A percentile compares a stretch with the other conserved stretches of the same genome.
phyloP scores from a whole-genome alignment of 2,329 filamentous ascomycete species.

The Neophaeococcomyces mojaviensis region DNA sequence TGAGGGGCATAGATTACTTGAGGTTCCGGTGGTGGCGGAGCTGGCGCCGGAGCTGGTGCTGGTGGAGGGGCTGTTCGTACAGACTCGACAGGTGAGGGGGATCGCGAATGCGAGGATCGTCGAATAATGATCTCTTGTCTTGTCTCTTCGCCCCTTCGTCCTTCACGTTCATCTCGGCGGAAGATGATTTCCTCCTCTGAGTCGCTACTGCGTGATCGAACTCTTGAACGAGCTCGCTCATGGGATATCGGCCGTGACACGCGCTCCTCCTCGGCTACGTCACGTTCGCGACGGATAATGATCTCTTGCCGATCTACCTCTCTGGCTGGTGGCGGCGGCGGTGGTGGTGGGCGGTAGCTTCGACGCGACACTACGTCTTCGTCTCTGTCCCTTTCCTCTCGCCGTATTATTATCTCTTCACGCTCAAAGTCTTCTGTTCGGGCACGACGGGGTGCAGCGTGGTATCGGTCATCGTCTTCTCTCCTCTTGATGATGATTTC shows the following conservation, averaged over 20 bases:
- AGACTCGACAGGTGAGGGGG: slow-evolving; percentile 13
- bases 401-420: slow-evolving; percentile 32
- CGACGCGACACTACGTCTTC: slow-evolving; percentile 12
- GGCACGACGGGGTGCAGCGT: slow-evolving; percentile 4
- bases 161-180: slow-evolving; percentile 33
- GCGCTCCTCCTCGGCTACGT: slow-evolving; percentile 19
- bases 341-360: slow-evolving; percentile 2
- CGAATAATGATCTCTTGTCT: slow-evolving; percentile 33
- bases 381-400: slow-evolving; percentile 23
- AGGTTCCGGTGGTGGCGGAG: slow-evolving; percentile 49
- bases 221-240: slow-evolving; percentile 22
- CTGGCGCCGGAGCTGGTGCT: slow-evolving; percentile 37
- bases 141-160: slow-evolving; percentile 15
- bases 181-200: slow-evolving; percentile 34
- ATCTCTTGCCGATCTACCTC: slow-evolving; percentile 39
- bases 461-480: slow-evolving; percentile 22
- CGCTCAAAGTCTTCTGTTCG: slow-evolving; percentile 14
- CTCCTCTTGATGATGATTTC: slow-evolving; percentile 33
- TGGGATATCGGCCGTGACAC: slow-evolving; percentile 19
- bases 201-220: slow-evolving; percentile 20
- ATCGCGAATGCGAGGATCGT: slow-evolving; percentile 27
- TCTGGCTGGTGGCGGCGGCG: slow-evolving; percentile 21
- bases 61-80: slow-evolving; percentile 8
- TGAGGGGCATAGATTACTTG: slow-evolving; percentile 66
- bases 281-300: slow-evolving; percentile 32